Evolutionary conservation across 768 basidiomycete species (phyloP), one percentile per base, ranked within the genome.

Genomic region (Clavulina sp.): DNA sequence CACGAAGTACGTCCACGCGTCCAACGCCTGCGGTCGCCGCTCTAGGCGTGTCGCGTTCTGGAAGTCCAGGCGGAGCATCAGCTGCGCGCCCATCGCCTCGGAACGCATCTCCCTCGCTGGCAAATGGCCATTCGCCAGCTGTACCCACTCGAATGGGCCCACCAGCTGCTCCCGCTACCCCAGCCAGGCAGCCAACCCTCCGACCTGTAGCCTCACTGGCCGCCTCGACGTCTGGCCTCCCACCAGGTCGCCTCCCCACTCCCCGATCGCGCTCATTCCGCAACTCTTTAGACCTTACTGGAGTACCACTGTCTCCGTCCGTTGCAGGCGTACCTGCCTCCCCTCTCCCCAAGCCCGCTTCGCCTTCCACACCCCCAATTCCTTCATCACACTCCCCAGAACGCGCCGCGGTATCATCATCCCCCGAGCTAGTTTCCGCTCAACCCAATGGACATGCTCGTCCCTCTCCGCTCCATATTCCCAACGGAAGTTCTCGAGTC

Each of bases 381-480:
- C 80, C 83, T 2, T 72, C 68, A 9, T 84, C 80, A 61, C 74
- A 75, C 34, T 67, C 65, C 5, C 64, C 73, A 21, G 13, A 1
- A 61, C 72, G 3, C 61, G 73, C 21, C 69, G 21, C 62, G n/a
- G n/a, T n/a, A n/a, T n/a, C n/a, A n/a, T n/a, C n/a, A 74, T 26
- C 75, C 74, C 53, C 64, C 19, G 26, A 1, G 24, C 43, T 9
- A 16, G 9, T 26, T 26, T 46, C 24, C 1, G 9, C 13, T 9
- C 43, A 46, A 13, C 13, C 43, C 13, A n/a, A n/a, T n/a, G n/a
- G n/a, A n/a, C n/a, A n/a, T n/a, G n/a, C n/a, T n/a, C n/a, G n/a
- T 46, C 43, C 13, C 26, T 24, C 13, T 24, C 43, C 13, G 26
- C 9, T 9, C 43, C 43, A 9, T 26, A 9, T 73, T 23, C 73